These are phyloP conservation scores for Tetradesmus obliquus DNA, from an alignment of 139 green algal genomes.

Conservation along the genomic window DNA sequence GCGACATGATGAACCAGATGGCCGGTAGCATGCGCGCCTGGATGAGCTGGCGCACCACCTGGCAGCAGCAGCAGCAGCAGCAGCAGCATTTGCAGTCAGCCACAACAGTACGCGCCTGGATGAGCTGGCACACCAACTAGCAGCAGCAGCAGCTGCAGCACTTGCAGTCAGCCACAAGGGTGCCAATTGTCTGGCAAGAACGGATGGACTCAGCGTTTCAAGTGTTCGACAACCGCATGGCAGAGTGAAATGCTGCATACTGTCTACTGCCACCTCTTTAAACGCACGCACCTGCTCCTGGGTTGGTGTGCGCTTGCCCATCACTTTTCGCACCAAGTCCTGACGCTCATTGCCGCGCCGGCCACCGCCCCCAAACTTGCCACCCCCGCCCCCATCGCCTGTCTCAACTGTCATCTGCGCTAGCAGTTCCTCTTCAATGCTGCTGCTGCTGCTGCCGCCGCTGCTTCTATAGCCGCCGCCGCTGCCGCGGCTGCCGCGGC, in stretches of 20 bases:
- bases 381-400: not conserved
- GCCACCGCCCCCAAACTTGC: not conserved
- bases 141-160: not conserved
- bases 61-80: not conserved
- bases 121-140: not conserved
- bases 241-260: too few relatives aligned
- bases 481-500: not conserved
- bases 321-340: not conserved
- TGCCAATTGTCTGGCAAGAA: too few relatives aligned
- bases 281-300: conserved; percentile 11
- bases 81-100: conserved; percentile 68
- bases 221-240: too few relatives aligned
- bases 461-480: not conserved
- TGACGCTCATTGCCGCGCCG: not conserved
- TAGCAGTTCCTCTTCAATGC: not conserved
- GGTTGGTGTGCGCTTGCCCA: conserved; percentile 19
- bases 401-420: not conserved
- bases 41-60: conserved; percentile 55
- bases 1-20: conserved; percentile 94
- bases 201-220: too few relatives aligned
- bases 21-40: conserved; percentile 82
- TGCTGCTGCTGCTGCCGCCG: not conserved
- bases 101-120: conserved; percentile 84
- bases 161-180: conserved; percentile 26
- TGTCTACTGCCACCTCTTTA: too few relatives aligned